Percentiles rank a stretch among this genome's conserved stretches.
These are phyloP conservation scores for Colletotrichum sp. DNA, from an alignment of 2,329 filamentous ascomycete species.

Conservation along the genomic window DNA sequence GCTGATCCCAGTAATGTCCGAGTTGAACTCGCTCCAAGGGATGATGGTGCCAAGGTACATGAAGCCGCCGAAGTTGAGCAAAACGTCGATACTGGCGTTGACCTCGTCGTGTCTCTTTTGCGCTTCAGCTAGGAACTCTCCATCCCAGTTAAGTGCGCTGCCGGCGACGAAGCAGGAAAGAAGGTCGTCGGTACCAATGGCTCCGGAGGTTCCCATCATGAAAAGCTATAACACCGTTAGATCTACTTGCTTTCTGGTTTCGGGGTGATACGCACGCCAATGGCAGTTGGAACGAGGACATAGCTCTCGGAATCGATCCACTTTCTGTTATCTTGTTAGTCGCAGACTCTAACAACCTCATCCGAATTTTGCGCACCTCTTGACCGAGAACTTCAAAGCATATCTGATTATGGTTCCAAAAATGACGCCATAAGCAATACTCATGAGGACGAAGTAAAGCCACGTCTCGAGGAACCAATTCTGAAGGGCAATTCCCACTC, in stretches of 20 bases:
- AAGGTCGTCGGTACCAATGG: conserved; percentile 63
- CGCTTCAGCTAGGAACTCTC: conserved; percentile 60
- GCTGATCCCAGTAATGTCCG: conserved; percentile 58
- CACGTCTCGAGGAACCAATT: conserved; percentile 67
- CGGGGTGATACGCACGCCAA: conserved; percentile 42
- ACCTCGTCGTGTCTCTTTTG: conserved; percentile 64
- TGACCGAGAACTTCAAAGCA: conserved; percentile 48
- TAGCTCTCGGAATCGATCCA: conserved; percentile 64
- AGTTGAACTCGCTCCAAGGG: conserved; percentile 61
- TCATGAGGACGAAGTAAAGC: conserved; percentile 63
- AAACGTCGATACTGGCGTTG: conserved; percentile 61
- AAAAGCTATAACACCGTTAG: conserved; percentile 48
- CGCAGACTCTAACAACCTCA: too few relatives aligned
- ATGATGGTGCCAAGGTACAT: conserved; percentile 63
- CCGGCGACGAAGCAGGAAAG: conserved; percentile 67
- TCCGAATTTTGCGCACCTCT: conserved; percentile 25
- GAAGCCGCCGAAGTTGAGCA: conserved; percentile 66
- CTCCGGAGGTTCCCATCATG: conserved; percentile 61
- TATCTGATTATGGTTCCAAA: conserved; percentile 54
- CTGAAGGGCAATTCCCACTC: conserved; percentile 54
- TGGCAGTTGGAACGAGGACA: conserved; percentile 54
- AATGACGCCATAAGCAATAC: conserved; percentile 55
- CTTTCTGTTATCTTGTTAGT: conserved; percentile 34
- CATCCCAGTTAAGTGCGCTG: conserved; percentile 66
- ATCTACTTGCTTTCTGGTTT: not conserved